These are phyloP conservation scores for Spiraea crenata DNA, from an alignment of 331 rosid genomes.

Conservation along the genomic window DNA sequence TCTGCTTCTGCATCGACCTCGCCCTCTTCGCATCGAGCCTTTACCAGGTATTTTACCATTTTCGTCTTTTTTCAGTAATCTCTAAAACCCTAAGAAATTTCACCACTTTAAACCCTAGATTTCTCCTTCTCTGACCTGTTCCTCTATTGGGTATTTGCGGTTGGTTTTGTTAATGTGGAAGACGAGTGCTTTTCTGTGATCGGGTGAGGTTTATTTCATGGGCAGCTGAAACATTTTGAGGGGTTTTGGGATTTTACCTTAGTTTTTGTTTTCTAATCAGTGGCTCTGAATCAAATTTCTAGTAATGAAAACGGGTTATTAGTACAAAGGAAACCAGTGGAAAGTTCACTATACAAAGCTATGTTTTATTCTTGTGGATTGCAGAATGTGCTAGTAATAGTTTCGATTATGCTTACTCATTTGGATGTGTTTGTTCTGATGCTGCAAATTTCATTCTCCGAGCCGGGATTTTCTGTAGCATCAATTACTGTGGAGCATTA, in stretches of 20 bases:
- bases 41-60: constrained; percentile 52
- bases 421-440: not conserved
- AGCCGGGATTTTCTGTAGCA: not conserved
- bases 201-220: not conserved
- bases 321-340: not conserved
- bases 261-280: not conserved
- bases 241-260: not conserved
- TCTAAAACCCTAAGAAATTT: not conserved
- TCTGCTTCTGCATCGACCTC: constrained; percentile 61
- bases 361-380: not conserved
- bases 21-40: constrained; percentile 67
- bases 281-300: not conserved
- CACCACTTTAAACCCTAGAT: not conserved
- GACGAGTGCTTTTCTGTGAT: not conserved
- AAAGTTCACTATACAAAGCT: not conserved
- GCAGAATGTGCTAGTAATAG: not conserved
- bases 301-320: too few species aligned
- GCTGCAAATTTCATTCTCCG: not conserved
- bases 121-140: not conserved
- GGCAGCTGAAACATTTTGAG: not conserved
- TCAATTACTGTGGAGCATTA: not conserved
- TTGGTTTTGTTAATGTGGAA: not conserved
- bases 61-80: not conserved
- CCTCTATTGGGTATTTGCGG: not conserved
- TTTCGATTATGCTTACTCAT: not conserved